Evolutionary conservation across 805 yeast genomes (phyloP).

Genomic region (Starmerella gropengiesseri): DNA sequence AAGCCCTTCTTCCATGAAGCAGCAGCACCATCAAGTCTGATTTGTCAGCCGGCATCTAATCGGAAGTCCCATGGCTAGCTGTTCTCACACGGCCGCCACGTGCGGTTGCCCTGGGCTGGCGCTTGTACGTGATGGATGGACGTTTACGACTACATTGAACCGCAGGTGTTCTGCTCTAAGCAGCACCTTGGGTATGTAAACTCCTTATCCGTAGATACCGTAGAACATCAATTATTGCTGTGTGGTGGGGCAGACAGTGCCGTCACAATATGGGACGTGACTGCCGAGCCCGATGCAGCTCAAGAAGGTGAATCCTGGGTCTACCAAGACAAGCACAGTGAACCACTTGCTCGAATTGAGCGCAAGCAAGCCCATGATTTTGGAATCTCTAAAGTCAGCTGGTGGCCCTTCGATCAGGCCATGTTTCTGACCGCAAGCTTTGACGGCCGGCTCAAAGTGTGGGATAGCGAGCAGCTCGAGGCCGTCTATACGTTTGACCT

Average conservation of each 20-base stretch:
- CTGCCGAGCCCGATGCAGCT: slow-evolving; percentile 20
- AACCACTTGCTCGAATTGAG: slow-evolving; percentile 15
- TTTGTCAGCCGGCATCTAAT: no score
- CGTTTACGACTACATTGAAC: slow-evolving; percentile 16
- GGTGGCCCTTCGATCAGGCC: slow-evolving; percentile 90
- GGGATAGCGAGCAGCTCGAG: slow-evolving; percentile 64
- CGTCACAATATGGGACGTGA: slow-evolving; percentile 55
- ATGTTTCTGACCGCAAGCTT: slow-evolving; percentile 74
- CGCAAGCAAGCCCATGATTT: slow-evolving; percentile 42
- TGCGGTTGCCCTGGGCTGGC: no score
- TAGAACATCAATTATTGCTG: slow-evolving; percentile 39
- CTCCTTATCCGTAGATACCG: slow-evolving; percentile 45
- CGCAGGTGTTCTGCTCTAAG: slow-evolving; percentile 18
- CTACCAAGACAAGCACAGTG: slow-evolving; percentile 14
- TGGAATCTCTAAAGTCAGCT: slow-evolving; percentile 61
- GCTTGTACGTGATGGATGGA: background rate
- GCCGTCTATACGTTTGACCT: slow-evolving; percentile 58
- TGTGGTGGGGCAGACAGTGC: slow-evolving; percentile 69
- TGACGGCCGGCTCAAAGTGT: slow-evolving; percentile 63
- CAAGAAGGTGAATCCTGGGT: slow-evolving; percentile 18
- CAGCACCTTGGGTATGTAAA: slow-evolving; percentile 42
- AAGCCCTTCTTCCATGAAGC: no score
- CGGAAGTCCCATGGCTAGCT: no score
- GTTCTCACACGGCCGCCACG: no score
- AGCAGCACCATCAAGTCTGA: no score